Evolutionary conservation across 2,329 filamentous ascomycete species (phyloP).

Genomic region (Bipolaris gigantea): DNA sequence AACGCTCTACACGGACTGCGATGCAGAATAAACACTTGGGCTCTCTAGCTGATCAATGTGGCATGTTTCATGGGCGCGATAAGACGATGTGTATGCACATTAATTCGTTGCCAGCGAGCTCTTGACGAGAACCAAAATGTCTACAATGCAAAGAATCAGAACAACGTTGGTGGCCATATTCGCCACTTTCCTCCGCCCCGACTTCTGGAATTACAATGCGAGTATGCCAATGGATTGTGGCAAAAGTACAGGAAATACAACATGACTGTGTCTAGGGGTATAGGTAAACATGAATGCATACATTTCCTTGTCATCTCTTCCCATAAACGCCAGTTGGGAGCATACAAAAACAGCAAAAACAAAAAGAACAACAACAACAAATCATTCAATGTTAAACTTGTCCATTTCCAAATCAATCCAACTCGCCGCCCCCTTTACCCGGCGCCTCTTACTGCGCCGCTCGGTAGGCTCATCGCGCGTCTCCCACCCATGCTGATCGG

Average conservation of each 20-base stretch:
- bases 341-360: neutral
- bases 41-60: no score
- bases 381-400: slow-evolving; percentile 37
- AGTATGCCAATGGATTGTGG: neutral
- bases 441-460: slow-evolving; percentile 24
- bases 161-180: no score
- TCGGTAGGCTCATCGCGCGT: slow-evolving; percentile 17
- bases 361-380: neutral
- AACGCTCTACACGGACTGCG: no score
- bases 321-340: neutral
- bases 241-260: neutral
- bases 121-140: no score
- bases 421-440: slow-evolving; percentile 16
- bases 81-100: no score
- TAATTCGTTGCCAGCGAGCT: no score
- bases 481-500: slow-evolving; percentile 16
- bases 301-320: neutral
- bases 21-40: no score
- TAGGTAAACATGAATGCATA: neutral
- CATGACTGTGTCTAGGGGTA: neutral
- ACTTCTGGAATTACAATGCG: neutral
- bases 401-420: slow-evolving; percentile 45
- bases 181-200: neutral
- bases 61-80: no score
- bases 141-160: no score